These are phyloP conservation scores for Daldinia grandis DNA, from an alignment of 495 filamentous ascomycete genomes.

Conservation along the genomic window DNA sequence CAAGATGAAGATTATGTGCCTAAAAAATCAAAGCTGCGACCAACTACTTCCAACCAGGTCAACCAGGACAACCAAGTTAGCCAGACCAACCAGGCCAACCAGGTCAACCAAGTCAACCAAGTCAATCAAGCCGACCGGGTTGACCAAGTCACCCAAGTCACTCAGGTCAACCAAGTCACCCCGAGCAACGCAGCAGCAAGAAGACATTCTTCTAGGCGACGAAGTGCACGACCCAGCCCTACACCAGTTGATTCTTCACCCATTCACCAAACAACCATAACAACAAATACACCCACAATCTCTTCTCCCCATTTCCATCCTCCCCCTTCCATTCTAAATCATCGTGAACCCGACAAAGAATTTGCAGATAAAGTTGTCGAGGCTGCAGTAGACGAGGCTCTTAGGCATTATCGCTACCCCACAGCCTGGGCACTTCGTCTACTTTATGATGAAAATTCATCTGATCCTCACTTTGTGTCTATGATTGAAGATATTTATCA, in stretches of 20 bases:
- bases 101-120: background rate
- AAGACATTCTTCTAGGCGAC: slow-evolving; percentile 38
- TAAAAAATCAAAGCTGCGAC: slow-evolving; percentile 40
- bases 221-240: slow-evolving; percentile 34
- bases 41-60: slow-evolving; percentile 2
- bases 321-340: slow-evolving; percentile 20
- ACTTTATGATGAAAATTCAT: slow-evolving; percentile 59
- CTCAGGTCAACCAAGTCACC: background rate
- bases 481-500: slow-evolving; percentile 59
- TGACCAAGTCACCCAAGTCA: background rate
- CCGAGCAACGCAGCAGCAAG: slow-evolving; percentile 20
- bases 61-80: background rate
- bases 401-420: slow-evolving; percentile 58
- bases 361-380: slow-evolving; percentile 51
- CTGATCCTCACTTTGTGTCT: slow-evolving; percentile 52
- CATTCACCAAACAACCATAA: slow-evolving; percentile 6
- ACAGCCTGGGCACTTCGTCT: slow-evolving; percentile 64
- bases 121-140: background rate
- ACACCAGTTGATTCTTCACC: slow-evolving; percentile 18
- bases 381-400: slow-evolving; percentile 58
- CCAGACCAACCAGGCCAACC: background rate
- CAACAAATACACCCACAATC: background rate
- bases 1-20: slow-evolving; percentile 42
- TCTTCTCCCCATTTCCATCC: slow-evolving; percentile 15
- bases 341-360: slow-evolving; percentile 45